Evolutionary conservation across 306 rosid genomes (phyloP).

Genomic region (Malus domestica): ASM211411v1 NC_041790.1:10030001-10030500

Average conservation of each 20-base stretch:
- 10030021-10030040: background rate
- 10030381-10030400: slow-evolving; percentile 86
- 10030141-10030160: background rate
- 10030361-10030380: slow-evolving; percentile 72
- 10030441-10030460: slow-evolving; percentile 95
- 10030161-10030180: background rate
- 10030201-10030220: background rate
- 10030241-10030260: slow-evolving; percentile 77
- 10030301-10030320: slow-evolving; percentile 90
- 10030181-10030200: background rate
- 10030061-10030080: background rate
- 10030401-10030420: slow-evolving; percentile 74
- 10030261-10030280: slow-evolving; percentile 83
- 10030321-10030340: slow-evolving; percentile 70
- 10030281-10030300: slow-evolving; percentile 87
- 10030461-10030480: slow-evolving; percentile 39
- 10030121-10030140: background rate
- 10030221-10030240: slow-evolving; percentile 54
- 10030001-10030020: background rate
- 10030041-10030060: background rate
- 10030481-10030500: slow-evolving; percentile 52
- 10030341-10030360: slow-evolving; percentile 47
- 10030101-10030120: background rate
- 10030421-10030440: slow-evolving; percentile 81
- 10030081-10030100: background rate